Evolutionary conservation across 164 flowering plant genomes (phyloP).

Genomic region (Amborella trichopoda): DNA sequence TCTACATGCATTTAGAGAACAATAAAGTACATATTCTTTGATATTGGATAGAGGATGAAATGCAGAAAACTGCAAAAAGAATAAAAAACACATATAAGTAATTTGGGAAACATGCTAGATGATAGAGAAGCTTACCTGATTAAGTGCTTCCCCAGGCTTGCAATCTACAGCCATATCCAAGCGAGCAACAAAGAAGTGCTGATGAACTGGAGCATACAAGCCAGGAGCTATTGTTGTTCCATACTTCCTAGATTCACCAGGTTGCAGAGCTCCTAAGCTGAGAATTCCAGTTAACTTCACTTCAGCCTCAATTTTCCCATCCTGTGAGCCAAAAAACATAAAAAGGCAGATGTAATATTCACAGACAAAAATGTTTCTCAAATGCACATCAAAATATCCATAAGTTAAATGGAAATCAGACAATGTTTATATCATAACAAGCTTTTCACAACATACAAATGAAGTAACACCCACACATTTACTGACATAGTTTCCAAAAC

Average conservation of each 20-base stretch:
- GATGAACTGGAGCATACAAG: slow-evolving; percentile 90
- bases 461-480: no score
- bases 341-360: background rate
- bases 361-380: slow-evolving; percentile 1
- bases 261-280: slow-evolving; percentile 77
- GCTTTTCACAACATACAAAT: no score
- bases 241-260: slow-evolving; percentile 75
- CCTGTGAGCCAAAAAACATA: slow-evolving; percentile 26
- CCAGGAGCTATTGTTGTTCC: slow-evolving; percentile 92
- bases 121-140: slow-evolving; percentile 43
- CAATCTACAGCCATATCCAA: slow-evolving; percentile 92
- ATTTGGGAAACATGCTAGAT: no score
- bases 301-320: slow-evolving; percentile 89
- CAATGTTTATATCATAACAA: no score
- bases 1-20: no score
- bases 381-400: background rate
- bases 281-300: slow-evolving; percentile 86
- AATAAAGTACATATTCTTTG: no score
- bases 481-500: no score
- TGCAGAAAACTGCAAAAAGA: no score
- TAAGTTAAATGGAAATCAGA: no score
- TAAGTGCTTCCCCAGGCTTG: slow-evolving; percentile 73
- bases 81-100: no score
- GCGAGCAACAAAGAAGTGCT: slow-evolving; percentile 86
- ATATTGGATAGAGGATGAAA: no score